Evolutionary conservation across 2,329 filamentous ascomycete species (phyloP).

Genomic region (Pseudogymnoascus sp.): DNA sequence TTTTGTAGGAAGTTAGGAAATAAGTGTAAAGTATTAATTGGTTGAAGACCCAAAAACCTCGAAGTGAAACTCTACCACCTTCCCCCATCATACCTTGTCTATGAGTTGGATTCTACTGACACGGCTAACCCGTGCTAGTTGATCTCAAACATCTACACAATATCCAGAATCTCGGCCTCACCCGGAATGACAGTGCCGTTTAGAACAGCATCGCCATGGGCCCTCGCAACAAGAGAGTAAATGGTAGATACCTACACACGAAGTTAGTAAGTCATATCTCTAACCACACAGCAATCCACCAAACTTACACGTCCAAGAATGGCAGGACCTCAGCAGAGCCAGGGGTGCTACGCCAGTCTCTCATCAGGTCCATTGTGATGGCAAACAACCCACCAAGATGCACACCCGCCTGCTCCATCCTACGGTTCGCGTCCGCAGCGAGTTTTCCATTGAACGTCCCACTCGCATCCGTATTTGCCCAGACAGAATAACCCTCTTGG

Average conservation of each 20-base stretch:
- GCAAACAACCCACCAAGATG: slow-evolving; percentile 33
- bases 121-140: background rate
- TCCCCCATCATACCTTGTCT: background rate
- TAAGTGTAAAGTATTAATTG: background rate
- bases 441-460: slow-evolving; percentile 56
- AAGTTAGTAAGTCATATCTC: slow-evolving; percentile 1
- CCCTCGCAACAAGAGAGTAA: slow-evolving; percentile 55
- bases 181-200: slow-evolving; percentile 52
- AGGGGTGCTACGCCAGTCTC: slow-evolving; percentile 29
- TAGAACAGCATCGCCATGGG: slow-evolving; percentile 49
- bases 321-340: slow-evolving; percentile 50
- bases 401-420: slow-evolving; percentile 59
- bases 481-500: slow-evolving; percentile 63
- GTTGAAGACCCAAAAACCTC: background rate
- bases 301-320: slow-evolving; percentile 46
- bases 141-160: background rate
- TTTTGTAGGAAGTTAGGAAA: background rate
- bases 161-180: slow-evolving; percentile 32
- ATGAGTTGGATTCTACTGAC: background rate
- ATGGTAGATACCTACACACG: slow-evolving; percentile 43
- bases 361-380: slow-evolving; percentile 25
- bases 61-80: background rate
- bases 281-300: background rate
- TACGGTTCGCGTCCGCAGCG: slow-evolving; percentile 54
- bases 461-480: slow-evolving; percentile 62